Evolutionary conservation across 805 yeast species (phyloP), one percentile per base, ranked within the genome.

Genomic region (Diddensiella santjacobensis): DNA sequence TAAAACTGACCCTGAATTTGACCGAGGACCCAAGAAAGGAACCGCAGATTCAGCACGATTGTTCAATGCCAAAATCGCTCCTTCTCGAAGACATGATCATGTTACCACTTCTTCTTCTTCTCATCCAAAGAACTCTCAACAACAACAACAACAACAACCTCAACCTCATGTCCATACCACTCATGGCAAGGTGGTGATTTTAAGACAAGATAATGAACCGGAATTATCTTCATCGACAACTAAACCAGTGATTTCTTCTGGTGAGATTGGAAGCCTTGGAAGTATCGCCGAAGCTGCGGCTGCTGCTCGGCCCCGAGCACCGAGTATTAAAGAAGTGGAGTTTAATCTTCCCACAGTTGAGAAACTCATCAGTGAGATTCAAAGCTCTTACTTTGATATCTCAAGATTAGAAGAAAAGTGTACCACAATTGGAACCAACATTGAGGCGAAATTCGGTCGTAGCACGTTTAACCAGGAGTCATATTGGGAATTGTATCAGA

Each of bases 361-460:
- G 17, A 35, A 42, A 33, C 51, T 54, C 23, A 24, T 52, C n/a
- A 26, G 33, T 15, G 54, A 52, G 22, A 52, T 54, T 44, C 60
- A 57, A 33, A 40, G 42, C 8, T 50, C 51, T 10, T 57, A 57
- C 44, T 53, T 39, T 38, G 60, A 57, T 20, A 57, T 57, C n/a
- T 37, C 57, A 13, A 31, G 48, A 18, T 49, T 52, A 15, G 58
- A 57, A 38, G 52, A 37, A 15, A 38, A 42, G 17, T 53, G 59
- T 31, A 22, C 44, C 18, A 17, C 35, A 35, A 40, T 39, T 11
- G 33, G 36, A 29, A 26, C 20, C 37, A 46, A 44, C 31, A 26
- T 45, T 6, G 49, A 43, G 24, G 41, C 18, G 15, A 40, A 40
- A 33, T 24, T n/a, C 15, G 43, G 43, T 8, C 20, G 20, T 6